These are phyloP conservation scores for Eucalyptus shirleyi DNA, from an alignment of 345 rosid species.

Conservation along the genomic window DNA sequence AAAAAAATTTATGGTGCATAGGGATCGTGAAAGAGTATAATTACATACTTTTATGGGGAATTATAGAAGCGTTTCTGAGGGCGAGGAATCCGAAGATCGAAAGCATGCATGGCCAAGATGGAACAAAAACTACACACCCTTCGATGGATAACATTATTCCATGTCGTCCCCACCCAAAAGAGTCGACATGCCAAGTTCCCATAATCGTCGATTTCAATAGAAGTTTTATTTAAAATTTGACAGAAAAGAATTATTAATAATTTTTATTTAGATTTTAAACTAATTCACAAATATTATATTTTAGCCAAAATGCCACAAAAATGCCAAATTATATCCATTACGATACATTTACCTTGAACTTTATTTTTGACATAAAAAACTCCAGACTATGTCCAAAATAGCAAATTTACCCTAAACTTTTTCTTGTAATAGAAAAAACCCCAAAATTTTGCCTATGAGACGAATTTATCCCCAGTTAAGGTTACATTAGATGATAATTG, in stretches of 20 bases:
- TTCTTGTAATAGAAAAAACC: no score
- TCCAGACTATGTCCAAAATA: no score
- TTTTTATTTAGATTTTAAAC: not conserved
- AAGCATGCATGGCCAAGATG: not conserved
- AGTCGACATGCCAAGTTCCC: not conserved
- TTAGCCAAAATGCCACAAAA: not conserved
- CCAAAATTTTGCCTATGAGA: not conserved
- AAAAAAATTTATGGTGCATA: not conserved
- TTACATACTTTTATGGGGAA: not conserved
- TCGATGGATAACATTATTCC: not conserved
- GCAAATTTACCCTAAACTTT: no score
- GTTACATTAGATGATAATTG: accelerated
- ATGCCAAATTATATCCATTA: not conserved
- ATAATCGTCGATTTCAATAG: not conserved
- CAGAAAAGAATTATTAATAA: not conserved
- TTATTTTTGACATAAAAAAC: no score
- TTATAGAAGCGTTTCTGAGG: not conserved
- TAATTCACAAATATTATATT: no score
- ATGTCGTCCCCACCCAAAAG: not conserved
- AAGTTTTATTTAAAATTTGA: not conserved
- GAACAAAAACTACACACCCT: not conserved
- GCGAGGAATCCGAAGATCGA: not conserved
- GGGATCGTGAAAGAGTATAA: not conserved
- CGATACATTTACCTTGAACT: not conserved
- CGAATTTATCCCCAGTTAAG: accelerated